Conservation (phyloP, 164 flowering plant genomes). For the Paratinospora sagittata region DNA sequence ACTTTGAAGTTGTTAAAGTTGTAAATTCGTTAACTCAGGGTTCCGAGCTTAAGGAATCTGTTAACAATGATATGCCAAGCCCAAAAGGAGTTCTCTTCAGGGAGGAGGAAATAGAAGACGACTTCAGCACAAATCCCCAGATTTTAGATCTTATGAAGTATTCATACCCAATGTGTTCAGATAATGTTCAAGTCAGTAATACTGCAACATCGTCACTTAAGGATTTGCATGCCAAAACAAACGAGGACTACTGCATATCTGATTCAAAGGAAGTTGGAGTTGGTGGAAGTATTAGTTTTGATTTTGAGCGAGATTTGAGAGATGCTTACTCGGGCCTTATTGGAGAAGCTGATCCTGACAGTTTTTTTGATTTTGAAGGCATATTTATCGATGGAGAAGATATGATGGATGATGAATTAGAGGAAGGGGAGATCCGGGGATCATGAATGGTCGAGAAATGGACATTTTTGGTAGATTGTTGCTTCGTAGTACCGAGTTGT, state of each 20-base stretch:
- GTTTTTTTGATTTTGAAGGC: constrained; percentile 49
- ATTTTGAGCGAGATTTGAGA: constrained; percentile 52
- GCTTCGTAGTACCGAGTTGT: background rate
- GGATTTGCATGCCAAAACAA: constrained; percentile 9
- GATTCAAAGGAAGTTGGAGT: constrained; percentile 13
- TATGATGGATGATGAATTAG: constrained; percentile 41
- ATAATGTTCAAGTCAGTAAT: constrained; percentile 1
- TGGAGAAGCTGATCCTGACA: constrained; percentile 50
- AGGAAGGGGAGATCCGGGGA: constrained; percentile 65
- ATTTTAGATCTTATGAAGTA: constrained; percentile 42
- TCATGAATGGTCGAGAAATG: constrained; percentile 1
- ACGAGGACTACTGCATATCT: constrained; percentile 2
- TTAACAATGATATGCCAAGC: constrained; percentile 22
- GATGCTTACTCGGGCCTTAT: constrained; percentile 52
- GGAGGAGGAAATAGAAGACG: constrained; percentile 69
- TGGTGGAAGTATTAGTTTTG: constrained; percentile 29
- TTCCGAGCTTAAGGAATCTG: constrained; percentile 16
- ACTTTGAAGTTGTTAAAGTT: constrained; percentile 50
- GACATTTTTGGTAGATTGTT: background rate
- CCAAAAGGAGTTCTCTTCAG: constrained; percentile 47
- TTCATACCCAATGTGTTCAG: constrained; percentile 13
- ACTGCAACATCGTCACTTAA: background rate
- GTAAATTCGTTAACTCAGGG: constrained; percentile 14
- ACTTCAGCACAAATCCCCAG: constrained; percentile 31
- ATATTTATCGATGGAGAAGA: constrained; percentile 25